Conservation (phyloP, 1,139 yeast genomes). For the Trichomonascaceae sp. region DNA sequence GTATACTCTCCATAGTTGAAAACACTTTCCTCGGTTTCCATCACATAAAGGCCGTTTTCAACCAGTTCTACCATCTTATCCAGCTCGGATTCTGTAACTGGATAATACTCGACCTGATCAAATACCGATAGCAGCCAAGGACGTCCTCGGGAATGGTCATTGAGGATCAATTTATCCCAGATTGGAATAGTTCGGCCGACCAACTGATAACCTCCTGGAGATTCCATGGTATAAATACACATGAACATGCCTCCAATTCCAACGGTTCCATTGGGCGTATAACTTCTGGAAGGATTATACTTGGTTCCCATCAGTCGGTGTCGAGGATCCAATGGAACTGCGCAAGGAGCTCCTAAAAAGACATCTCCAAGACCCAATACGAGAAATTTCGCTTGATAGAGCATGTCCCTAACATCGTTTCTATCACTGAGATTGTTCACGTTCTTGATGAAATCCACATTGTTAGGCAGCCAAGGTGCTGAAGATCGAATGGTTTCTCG, state of each 20-base stretch:
- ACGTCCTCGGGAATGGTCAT: slow-evolving; percentile 48
- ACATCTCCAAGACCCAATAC: slow-evolving; percentile 97
- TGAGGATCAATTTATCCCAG: slow-evolving; percentile 89
- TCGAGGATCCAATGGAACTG: slow-evolving; percentile 95
- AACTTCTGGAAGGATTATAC: slow-evolving; percentile 93
- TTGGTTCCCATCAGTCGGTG: slow-evolving; percentile 88
- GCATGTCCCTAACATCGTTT: slow-evolving; percentile 69
- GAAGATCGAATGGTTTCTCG: slow-evolving; percentile 86
- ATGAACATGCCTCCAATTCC: slow-evolving; percentile 98
- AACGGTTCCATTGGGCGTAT: slow-evolving; percentile 93
- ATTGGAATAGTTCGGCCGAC: slow-evolving; percentile 96
- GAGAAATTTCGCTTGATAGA: slow-evolving; percentile 82
- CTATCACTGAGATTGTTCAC: slow-evolving; percentile 72
- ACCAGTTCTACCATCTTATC: slow-evolving; percentile 67
- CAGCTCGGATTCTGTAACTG: slow-evolving; percentile 77
- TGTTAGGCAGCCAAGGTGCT: slow-evolving; percentile 98
- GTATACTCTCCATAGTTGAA: slow-evolving; percentile 78
- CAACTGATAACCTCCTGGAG: slow-evolving; percentile 97
- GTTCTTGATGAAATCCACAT: slow-evolving; percentile 87
- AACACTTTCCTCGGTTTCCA: slow-evolving; percentile 67
- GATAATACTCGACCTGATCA: slow-evolving; percentile 91
- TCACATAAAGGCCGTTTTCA: slow-evolving; percentile 71
- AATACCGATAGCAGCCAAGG: slow-evolving; percentile 92
- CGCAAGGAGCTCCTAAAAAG: slow-evolving; percentile 96
- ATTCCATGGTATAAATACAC: slow-evolving; percentile 97